Evolutionary conservation across 1,284 basidiomycete species (phyloP), one percentile per base, ranked within the genome.

Genomic region (Rhodotorula sp.): DNA sequence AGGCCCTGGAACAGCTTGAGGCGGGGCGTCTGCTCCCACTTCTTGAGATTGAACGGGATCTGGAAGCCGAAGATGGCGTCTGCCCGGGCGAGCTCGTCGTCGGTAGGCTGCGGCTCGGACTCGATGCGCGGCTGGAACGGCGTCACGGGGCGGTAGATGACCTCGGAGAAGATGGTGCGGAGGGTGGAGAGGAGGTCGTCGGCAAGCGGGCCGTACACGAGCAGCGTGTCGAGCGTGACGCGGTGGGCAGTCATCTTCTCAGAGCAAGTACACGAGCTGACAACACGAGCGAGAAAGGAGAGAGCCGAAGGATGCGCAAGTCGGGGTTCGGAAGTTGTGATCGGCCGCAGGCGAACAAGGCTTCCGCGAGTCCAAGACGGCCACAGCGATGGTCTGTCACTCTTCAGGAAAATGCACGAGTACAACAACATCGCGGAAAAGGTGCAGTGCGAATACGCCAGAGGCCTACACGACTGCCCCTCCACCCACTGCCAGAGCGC

Each of bases 1-100:
- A 64, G 42, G 21, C 60, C 61, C 34, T 74, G 67, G 56, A 64
- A 71, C 19, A 75, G 62, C 59, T 73, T 73, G 44, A 75, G 52
- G 1, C 59, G 48, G 3, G 71, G 71, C 13, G 69, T 68, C 49
- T 73, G 68, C 27, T 66, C 42, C 54, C 44, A 34, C 27, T 13
- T 3, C 13, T 50, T 56, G 23, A 74, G 58, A 23, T 56, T 46
- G 45, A 50, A 49, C 21, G 73, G 73, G 13, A 72, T 21, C 17
- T 50, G 44, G 46, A 75, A 62, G 16, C 50, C 49, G 52, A 75
- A 60, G 46, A 75, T 55, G 41, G 66, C 74, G 41, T 75, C 71
- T 19, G 66, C 59, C 0, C 41, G 13, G 16, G 34, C 50, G 44
- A 67, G 49, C 27, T 68, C 66, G 4, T 73, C 60, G 7, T 34